Base-by-base conservation (phyloP, 75 land plant species). In the Azolla pinnata region DNA sequence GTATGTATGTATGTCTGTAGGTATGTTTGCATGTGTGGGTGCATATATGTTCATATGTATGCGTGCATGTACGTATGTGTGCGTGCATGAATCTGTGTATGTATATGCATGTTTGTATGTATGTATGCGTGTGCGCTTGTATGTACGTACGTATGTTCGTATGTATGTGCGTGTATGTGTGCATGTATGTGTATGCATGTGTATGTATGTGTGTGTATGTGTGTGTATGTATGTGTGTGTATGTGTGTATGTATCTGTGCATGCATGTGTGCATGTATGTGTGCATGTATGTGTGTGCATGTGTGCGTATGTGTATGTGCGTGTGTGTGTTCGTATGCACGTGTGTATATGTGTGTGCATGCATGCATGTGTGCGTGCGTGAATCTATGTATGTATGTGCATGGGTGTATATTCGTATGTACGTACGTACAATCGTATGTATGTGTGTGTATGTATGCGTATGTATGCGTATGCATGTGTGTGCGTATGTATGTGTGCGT, bases 241-340 rank as follows among this genome's bases (percentile, higher is more conserved):
- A 20, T 47, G 50, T 47, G 50, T 18, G 50, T 47, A 20, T 47
- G 50, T 47, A 20, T 47, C 20, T 47, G 50, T 47, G 50, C 19
- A 20, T 47, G 50, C 19, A 20, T 47, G 50, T 47, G 50, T 47
- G 50, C 19, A 20, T 47, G 50, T 47, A 20, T 47, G 50, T 47
- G 50, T 47, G 50, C 19, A 20, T 47, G 7, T 47, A 12, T 18
- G 18, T 47, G 18, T 47, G 50, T 18, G 18, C 19, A 20, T 47
- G 50, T 47, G 50, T 47, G 18, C 19, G 18, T 47, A 20, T 47
- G 50, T 47, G 50, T 18, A 20, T 47, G 50, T 47, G 18, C 19
- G 50, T 47, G 50, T 47, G 50, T 47, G 50, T 47, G 50, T 47
- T 4, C 20, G 18, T 47, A 20, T 47, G 42, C 14, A 14, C 14